phyloP scores from a whole-genome alignment of 2,329 filamentous ascomycete species.

The Pseudodiploospora longispora region DNA sequence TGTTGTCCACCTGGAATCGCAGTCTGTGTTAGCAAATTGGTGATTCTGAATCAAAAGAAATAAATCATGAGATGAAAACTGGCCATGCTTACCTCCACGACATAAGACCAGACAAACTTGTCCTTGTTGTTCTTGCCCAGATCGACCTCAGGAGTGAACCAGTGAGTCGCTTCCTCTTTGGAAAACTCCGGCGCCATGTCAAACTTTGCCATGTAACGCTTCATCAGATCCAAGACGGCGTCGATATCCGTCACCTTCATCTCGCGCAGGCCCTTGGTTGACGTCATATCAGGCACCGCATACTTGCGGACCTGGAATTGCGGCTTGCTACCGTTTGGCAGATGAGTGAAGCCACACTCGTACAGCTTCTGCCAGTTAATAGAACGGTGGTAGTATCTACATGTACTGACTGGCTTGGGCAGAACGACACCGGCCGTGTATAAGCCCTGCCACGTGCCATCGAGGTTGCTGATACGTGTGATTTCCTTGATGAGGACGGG shows the following conservation, averaged over 20 bases:
- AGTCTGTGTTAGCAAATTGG: not conserved
- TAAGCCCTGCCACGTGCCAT: slow-evolving; percentile 86
- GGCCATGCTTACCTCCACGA: slow-evolving; percentile 60
- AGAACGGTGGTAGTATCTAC: slow-evolving; percentile 89
- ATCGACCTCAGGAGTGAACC: slow-evolving; percentile 64
- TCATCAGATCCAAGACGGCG: slow-evolving; percentile 64
- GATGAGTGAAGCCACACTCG: slow-evolving; percentile 86
- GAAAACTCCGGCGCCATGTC: slow-evolving; percentile 78
- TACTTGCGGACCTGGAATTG: slow-evolving; percentile 81
- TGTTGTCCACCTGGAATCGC: slow-evolving; percentile 51
- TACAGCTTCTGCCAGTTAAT: slow-evolving; percentile 95
- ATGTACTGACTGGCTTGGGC: slow-evolving; percentile 85
- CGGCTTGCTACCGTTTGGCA: slow-evolving; percentile 77
- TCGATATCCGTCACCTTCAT: slow-evolving; percentile 76
- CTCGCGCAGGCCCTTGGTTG: slow-evolving; percentile 65
- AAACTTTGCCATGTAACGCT: slow-evolving; percentile 70
- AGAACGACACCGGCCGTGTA: slow-evolving; percentile 91
- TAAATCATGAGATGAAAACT: not conserved
- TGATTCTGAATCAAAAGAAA: not conserved
- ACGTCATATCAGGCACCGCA: slow-evolving; percentile 65
- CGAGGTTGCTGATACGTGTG: slow-evolving; percentile 80
- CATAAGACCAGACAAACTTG: slow-evolving; percentile 88
- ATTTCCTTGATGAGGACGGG: slow-evolving; percentile 97
- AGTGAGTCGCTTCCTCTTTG: slow-evolving; percentile 76
- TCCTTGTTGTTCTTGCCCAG: slow-evolving; percentile 58